A percentile compares a stretch with the other conserved stretches of the same genome.
These are phyloP conservation scores for Cardamine chenopodiifolia DNA, from an alignment of 345 rosid genomes.

Conservation along the genomic window DNA sequence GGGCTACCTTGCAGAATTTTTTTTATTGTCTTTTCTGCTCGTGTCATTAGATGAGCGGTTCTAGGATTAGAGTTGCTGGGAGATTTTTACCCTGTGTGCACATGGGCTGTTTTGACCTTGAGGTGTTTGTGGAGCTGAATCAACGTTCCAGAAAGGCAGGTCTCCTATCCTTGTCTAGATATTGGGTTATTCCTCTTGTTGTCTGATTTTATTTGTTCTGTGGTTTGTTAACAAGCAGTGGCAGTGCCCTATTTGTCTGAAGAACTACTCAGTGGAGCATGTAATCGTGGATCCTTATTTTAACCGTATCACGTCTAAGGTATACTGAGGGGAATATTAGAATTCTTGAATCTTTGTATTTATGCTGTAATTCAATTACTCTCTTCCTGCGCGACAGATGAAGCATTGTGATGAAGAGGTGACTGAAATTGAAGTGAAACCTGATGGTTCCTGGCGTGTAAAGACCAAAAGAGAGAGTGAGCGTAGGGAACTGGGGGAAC, in stretches of 20 bases:
- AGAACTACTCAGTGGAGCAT: slow-evolving; percentile 84
- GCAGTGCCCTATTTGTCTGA: slow-evolving; percentile 97
- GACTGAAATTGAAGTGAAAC: slow-evolving; percentile 85
- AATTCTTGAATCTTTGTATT: slow-evolving; percentile 14
- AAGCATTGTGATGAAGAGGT: slow-evolving; percentile 79
- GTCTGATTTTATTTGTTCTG: slow-evolving; percentile 31
- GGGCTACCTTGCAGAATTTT: slow-evolving; percentile 6
- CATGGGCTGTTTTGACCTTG: slow-evolving; percentile 98
- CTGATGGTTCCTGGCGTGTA: slow-evolving; percentile 97
- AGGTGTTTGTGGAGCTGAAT: slow-evolving; percentile 92
- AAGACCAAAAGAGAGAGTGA: slow-evolving; percentile 78
- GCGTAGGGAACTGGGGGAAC: slow-evolving; percentile 78
- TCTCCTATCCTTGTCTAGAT: slow-evolving; percentile 6
- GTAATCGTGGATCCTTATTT: slow-evolving; percentile 89
- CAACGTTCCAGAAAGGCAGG: slow-evolving; percentile 98
- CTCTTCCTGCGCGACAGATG: slow-evolving; percentile 57
- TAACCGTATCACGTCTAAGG: slow-evolving; percentile 85
- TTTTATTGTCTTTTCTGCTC: slow-evolving; percentile 3
- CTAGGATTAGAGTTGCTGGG: slow-evolving; percentile 97
- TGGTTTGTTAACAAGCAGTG: slow-evolving; percentile 60
- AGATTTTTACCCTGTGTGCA: slow-evolving; percentile 92
- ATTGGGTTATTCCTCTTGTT: slow-evolving; percentile 10
- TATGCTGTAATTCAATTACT: slow-evolving; percentile 9
- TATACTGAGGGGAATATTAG: slow-evolving; percentile 30
- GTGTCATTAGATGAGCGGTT: slow-evolving; percentile 81